Evolutionary conservation across 768 basidiomycete genomes (phyloP), one percentile per base, ranked within the genome.

Genomic region (Basidioascus undulatus): DNA sequence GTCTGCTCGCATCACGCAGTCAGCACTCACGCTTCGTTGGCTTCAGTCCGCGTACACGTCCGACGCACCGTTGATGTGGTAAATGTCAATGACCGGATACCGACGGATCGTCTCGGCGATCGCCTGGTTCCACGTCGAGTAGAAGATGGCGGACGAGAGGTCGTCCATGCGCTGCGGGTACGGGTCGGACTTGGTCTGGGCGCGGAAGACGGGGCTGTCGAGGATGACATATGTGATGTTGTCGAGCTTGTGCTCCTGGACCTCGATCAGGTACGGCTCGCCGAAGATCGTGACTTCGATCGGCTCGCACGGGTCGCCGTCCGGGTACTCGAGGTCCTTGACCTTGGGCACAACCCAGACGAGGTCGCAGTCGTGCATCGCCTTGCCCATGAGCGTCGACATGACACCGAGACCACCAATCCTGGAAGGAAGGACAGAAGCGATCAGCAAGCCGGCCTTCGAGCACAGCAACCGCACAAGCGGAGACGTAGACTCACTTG

Each of bases 91-190:
- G 48, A 73, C 72, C 1, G 86, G 81, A 61, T 64, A 65, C 41
- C 83, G 72, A 47, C 81, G 75, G 47, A 92, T 77, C 25, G 83
- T 80, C 34, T 82, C 75, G 15, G 84, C 83, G 47, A 92, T 84
- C 33, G 84, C 82, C 59, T 92, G 86, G 53, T 92, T 92, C 86
- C 86, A 92, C 15, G 86, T 86, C 37, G 86, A 89, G 57, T 92
- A 92, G 66, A 89, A 92, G 54, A 89, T 89, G 32, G 86, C 86
- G 9, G 86, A 89, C 49, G 77, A 79, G 47, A 92, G 66, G 57
- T 92, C 86, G 54, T 92, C 86, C 86, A 92, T 92, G 51, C 86
- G 80, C 52, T 82, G 77, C 24, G 86, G 86, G 57, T 92, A 92
- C 3, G 86, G 86, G 52, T 92, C 86, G 0, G 86, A 66, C 59